phyloP scores from a whole-genome alignment of 2,329 filamentous ascomycete species.

The Cladosporium sp. region DNA sequence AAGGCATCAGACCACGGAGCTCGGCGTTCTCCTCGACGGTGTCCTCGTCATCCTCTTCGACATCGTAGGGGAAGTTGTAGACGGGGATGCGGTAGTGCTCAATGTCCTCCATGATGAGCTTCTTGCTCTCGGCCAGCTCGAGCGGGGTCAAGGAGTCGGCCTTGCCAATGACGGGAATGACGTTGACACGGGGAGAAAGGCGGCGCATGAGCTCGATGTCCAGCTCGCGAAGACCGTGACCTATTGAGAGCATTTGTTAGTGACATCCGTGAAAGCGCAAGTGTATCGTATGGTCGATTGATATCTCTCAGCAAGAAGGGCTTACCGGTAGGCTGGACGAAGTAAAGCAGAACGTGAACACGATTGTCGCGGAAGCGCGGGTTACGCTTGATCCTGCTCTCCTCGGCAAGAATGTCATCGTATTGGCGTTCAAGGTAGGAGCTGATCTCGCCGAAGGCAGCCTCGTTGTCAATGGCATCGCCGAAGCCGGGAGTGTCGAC shows the following conservation, averaged over 20 bases:
- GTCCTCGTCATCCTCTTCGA: slow-evolving; percentile 98
- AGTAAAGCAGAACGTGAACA: slow-evolving; percentile 97
- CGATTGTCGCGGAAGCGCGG: slow-evolving; percentile 98
- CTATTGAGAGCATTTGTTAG: slow-evolving; percentile 14
- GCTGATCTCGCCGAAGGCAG: slow-evolving; percentile 93
- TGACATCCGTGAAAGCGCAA: not conserved
- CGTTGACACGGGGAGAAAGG: slow-evolving; percentile 94
- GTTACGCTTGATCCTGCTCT: slow-evolving; percentile 99
- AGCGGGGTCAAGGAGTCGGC: slow-evolving; percentile 95
- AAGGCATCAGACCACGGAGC: slow-evolving; percentile 95
- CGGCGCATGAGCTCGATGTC: slow-evolving; percentile 99
- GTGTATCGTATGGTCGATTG: not conserved
- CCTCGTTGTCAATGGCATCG: slow-evolving; percentile 97
- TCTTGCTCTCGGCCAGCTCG: slow-evolving; percentile 98
- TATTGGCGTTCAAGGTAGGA: slow-evolving; percentile 99
- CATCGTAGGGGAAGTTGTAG: slow-evolving; percentile 99
- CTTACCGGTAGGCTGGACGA: slow-evolving; percentile 89
- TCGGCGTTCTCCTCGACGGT: slow-evolving; percentile 99
- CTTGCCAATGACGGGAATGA: slow-evolving; percentile 98
- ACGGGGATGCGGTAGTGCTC: slow-evolving; percentile 99
- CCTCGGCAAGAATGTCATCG: slow-evolving; percentile 97
- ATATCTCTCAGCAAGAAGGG: slow-evolving; percentile 44
- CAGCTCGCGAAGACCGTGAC: slow-evolving; percentile 81
- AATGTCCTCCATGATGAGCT: slow-evolving; percentile 99
- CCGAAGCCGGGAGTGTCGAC: slow-evolving; percentile 98